Evolutionary conservation across 2,329 filamentous ascomycete species (phyloP), one percentile per base, ranked within the genome.

Genomic region (Colletotrichum somersetense): DNA sequence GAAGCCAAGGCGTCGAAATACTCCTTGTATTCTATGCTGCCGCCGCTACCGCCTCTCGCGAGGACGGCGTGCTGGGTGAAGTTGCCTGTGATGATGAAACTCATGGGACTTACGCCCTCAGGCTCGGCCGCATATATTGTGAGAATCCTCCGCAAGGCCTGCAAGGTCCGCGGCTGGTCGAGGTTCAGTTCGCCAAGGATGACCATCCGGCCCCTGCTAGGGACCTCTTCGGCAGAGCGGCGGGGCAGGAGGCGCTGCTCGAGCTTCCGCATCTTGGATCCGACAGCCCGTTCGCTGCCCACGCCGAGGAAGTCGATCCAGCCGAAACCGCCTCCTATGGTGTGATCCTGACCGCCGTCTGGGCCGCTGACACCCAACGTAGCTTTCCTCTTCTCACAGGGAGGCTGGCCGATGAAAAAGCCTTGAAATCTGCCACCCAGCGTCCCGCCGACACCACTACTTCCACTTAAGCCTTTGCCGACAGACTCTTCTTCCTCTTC

Each of bases 271-370:
- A 98, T 98, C 69, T 92, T 92, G 1, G 89, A 81, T 0, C 96
- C 95, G 1, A 92, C 89, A 8, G 94, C 95, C 57, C 95, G 91
- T 80, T 97, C 94, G 77, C 94, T 97, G 46, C 96, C 96, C 1
- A 96, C 89, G 7, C 96, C 96, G 1, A 98, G 86, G 78, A 98
- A 99, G 80, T 98, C 96, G 65, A 97, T 95, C 95, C 96, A 99
- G 55, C 96, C 96, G 78, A 98, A 98, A 0, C 93, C 94, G 70
- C 93, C 93, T 38, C 91, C 92, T 53, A 93, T 89, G 50, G 89
- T 91, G 73, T 89, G 85, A 71, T 89, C 88, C 26, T 85, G 82
- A 14, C 87, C 86, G n/a, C 86, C 85, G 30, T 91, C 88, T 2
- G 84, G 86, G 20, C 86, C 88, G 67, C 86, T 89, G 62, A 93